Evolutionary conservation across 179 eudicot genomes (phyloP), one percentile per base, ranked within the genome.

Genomic region (Heliamphora pulchella): DNA sequence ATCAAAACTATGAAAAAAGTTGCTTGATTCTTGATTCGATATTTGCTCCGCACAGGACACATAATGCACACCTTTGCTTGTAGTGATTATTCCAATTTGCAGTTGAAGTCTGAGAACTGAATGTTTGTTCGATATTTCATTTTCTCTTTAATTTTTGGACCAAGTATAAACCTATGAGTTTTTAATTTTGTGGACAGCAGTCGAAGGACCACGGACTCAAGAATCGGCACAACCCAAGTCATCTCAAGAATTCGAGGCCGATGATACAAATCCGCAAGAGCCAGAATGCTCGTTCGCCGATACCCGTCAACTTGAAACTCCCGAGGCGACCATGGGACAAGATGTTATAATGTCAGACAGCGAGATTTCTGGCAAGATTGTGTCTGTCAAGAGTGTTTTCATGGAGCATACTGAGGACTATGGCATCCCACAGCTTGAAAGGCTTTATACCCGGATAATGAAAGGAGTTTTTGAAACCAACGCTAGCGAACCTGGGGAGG

Each of bases 401-500:
- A 68, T 95, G 89, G 88, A 85, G 67, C 90, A 71, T 69, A 88
- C 95, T 11, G 82, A 82, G 47, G 91, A 83, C 61, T 93, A 92
- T 80, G 93, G 90, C 67, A 87, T 93, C 65, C 97, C 98, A 5
- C 94, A 91, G 74, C 97, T 95, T 47, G 97, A 95, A 85, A 88
- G 91, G 88, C 89, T 95, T 17, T 95, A 95, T 82, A 84, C 95
- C 53, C 89, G 88, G 79, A 83, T 95, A 79, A 86, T 93, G 78
- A 95, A 91, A 77, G 95, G 94, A 22, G 91, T 95, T 9, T 91
- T 95, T 74, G 90, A 89, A 79, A 84, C 86, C 48, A 89, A 89
- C 82, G 82, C 83, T 67, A 76, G 51, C 77, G 87, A 82, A 79
- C 80, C 41, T n/a, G n/a, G n/a, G 82, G 83, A 69, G 48, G 86